Evolutionary conservation across 83 land plant species (phyloP).

Genomic region (Larix sibirica): DNA sequence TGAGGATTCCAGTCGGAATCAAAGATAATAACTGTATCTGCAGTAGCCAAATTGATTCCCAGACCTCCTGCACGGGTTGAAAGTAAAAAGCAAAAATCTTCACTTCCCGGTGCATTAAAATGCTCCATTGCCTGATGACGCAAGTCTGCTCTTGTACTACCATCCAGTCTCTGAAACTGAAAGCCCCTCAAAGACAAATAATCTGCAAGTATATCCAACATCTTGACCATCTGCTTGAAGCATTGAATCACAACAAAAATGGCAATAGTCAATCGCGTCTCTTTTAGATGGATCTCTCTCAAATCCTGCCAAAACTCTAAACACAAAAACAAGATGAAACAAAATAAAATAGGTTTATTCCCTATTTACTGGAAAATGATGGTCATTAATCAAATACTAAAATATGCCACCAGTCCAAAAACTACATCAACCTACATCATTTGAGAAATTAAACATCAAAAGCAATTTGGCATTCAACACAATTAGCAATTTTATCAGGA

Average conservation of each 20-base stretch:
- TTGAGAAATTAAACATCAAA: too few species aligned
- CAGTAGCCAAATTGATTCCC: conserved; percentile 97
- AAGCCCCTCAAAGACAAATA: conserved; percentile 94
- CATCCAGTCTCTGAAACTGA: conserved; percentile 97
- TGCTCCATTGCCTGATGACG: conserved; percentile 99
- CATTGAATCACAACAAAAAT: conserved; percentile 5
- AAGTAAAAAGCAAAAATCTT: conserved; percentile 96
- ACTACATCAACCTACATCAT: not conserved
- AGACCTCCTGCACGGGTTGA: conserved; percentile 99
- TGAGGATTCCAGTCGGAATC: conserved; percentile 99
- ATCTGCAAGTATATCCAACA: conserved; percentile 97
- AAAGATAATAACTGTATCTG: conserved; percentile 98
- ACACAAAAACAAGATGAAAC: not conserved
- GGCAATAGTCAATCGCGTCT: not conserved
- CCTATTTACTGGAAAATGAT: too few species aligned
- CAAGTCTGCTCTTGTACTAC: conserved; percentile 95
- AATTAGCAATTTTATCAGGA: too few species aligned
- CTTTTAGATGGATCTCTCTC: not conserved
- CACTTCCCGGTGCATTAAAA: conserved; percentile 99
- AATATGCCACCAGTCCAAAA: not conserved
- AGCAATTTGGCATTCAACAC: too few species aligned
- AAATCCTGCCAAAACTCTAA: not conserved
- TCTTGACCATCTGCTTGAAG: conserved; percentile 91
- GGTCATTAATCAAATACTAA: not conserved
- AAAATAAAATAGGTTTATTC: too few species aligned